phyloP scores from a whole-genome alignment of 345 rosid genomes.

The Clarkia xantiana region DNA sequence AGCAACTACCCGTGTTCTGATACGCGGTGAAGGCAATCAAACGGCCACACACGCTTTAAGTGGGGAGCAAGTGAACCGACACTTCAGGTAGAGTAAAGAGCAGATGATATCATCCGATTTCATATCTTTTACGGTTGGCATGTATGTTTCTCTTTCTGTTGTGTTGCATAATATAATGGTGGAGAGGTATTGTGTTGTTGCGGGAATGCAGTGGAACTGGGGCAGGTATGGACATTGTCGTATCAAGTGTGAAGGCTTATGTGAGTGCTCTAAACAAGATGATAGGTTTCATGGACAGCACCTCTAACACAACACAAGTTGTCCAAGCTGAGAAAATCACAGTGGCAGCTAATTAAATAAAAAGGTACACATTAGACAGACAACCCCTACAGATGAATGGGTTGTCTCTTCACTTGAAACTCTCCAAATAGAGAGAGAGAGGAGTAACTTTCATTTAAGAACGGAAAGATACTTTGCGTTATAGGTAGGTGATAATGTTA shows the following conservation, averaged over 20 bases:
- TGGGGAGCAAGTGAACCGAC: constrained; percentile 42
- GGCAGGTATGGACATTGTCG: constrained; percentile 81
- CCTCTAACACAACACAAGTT: not conserved
- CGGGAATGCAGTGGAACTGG: constrained; percentile 73
- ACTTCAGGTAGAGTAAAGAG: constrained; percentile 48
- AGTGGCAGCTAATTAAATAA: not conserved
- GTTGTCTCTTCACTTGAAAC: too few relatives aligned
- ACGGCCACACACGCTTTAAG: constrained; percentile 38
- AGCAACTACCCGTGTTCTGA: constrained; percentile 82
- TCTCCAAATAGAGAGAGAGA: too few relatives aligned
- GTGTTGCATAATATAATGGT: not conserved
- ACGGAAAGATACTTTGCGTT: too few relatives aligned
- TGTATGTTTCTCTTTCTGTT: too few relatives aligned
- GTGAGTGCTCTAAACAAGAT: constrained; percentile 80
- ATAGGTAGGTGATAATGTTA: too few relatives aligned
- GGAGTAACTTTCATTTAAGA: too few relatives aligned
- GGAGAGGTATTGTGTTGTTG: too few relatives aligned
- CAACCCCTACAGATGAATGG: not conserved
- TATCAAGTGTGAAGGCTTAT: constrained; percentile 90
- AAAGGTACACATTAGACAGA: not conserved
- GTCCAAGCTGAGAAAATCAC: not conserved
- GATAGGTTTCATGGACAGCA: constrained; percentile 38
- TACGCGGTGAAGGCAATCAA: constrained; percentile 43
- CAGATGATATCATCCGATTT: not conserved
- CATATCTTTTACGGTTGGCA: too few relatives aligned